Percentiles rank a stretch among this genome's conserved stretches.
Conservation (phyloP, 2,329 filamentous ascomycete genomes). For the Colletotrichum tropicicola region DNA sequence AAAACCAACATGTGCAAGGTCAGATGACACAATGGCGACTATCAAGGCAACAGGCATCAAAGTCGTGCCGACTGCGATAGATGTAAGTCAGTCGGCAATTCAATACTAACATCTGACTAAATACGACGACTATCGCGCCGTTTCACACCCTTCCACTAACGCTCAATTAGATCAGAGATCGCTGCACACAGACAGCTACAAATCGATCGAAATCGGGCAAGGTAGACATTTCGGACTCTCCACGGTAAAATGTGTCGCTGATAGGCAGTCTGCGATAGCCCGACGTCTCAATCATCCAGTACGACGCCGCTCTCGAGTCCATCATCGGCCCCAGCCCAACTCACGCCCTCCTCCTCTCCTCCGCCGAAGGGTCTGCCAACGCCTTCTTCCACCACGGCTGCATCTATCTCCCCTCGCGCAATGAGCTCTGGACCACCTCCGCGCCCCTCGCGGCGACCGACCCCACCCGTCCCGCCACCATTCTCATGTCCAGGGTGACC, state of each 20-base stretch:
- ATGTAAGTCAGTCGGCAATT: not conserved
- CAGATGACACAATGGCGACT: constrained; percentile 1
- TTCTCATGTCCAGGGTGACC: constrained; percentile 55
- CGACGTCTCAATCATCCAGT: constrained; percentile 44
- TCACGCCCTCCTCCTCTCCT: constrained; percentile 52
- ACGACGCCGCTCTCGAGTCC: constrained; percentile 44
- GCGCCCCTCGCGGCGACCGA: constrained; percentile 48
- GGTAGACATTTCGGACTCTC: not conserved
- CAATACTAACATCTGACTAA: not conserved
- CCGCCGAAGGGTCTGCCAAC: constrained; percentile 47
- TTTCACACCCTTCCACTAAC: not conserved
- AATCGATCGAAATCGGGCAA: not conserved
- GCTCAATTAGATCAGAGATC: constrained; percentile 18
- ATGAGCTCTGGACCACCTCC: constrained; percentile 57
- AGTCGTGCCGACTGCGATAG: not conserved
- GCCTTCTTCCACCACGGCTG: constrained; percentile 57
- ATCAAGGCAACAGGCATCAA: constrained; percentile 6
- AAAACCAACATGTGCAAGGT: not conserved
- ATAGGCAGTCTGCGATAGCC: not conserved
- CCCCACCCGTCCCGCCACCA: constrained; percentile 47
- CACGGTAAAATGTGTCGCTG: too few species aligned
- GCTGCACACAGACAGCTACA: not conserved
- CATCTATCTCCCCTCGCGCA: constrained; percentile 47
- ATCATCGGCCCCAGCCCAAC: constrained; percentile 44
- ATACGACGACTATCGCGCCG: not conserved